A percentile compares a stretch with the other conserved stretches of the same genome.
Evolutionary conservation across 1,284 basidiomycete genomes (phyloP).

Genomic region (Cronartium quercuum): DNA sequence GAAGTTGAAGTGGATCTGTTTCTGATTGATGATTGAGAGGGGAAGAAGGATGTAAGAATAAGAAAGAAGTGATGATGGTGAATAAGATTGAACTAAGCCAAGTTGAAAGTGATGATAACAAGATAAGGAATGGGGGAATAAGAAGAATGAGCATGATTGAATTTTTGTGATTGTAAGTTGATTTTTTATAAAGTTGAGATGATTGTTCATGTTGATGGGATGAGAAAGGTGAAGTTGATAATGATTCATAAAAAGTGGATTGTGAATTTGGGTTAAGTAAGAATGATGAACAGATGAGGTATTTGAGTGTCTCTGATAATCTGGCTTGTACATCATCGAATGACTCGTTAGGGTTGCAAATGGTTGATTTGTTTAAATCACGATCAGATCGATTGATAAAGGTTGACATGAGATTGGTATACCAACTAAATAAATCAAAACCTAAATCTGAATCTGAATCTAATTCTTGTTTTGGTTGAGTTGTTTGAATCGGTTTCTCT

Average conservation of each 20-base stretch:
- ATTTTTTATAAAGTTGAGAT: background rate
- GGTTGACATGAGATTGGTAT: background rate
- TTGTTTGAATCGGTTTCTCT: background rate
- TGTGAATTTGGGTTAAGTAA: slow-evolving; percentile 17
- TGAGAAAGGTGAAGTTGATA: background rate
- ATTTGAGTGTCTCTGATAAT: slow-evolving; percentile 27
- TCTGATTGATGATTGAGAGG: background rate
- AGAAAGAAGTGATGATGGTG: background rate
- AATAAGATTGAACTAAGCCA: slow-evolving; percentile 7
- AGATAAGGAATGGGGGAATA: too few relatives aligned
- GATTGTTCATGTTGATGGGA: background rate
- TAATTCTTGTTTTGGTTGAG: background rate
- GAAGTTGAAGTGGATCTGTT: slow-evolving; percentile 6
- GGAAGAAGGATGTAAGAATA: background rate
- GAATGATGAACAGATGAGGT: slow-evolving; percentile 36
- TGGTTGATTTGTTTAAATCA: background rate
- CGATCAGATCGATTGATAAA: background rate
- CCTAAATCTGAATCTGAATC: background rate
- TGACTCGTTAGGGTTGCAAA: background rate
- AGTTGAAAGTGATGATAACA: background rate
- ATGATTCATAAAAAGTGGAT: slow-evolving; percentile 10
- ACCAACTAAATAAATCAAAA: background rate
- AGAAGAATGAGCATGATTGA: background rate
- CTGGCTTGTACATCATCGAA: background rate
- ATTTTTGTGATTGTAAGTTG: background rate